Percentiles rank a stretch among this genome's conserved stretches.
Evolutionary conservation across 257 asterid species (phyloP).

Genomic region (Catharanthus roseus): DNA sequence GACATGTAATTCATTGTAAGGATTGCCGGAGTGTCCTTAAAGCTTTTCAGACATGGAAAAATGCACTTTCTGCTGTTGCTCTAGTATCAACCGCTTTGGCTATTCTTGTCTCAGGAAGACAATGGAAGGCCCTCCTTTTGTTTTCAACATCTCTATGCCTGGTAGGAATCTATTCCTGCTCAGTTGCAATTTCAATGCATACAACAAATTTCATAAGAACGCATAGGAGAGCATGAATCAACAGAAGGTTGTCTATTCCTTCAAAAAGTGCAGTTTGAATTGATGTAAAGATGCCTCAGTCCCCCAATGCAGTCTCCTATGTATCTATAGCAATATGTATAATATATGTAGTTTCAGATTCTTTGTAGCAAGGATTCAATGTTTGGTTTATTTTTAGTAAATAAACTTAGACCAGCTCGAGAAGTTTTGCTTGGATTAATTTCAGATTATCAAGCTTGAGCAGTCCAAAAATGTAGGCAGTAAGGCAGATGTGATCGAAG

Average conservation of each 20-base stretch:
- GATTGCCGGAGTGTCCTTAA: conserved; percentile 45
- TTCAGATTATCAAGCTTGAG: background rate
- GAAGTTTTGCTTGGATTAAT: background rate
- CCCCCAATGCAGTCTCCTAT: background rate
- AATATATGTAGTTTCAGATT: background rate
- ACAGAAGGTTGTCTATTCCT: background rate
- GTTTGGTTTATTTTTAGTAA: background rate
- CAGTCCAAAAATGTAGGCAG: background rate
- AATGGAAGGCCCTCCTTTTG: conserved; percentile 69
- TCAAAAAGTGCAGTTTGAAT: background rate
- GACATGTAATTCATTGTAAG: conserved; percentile 84
- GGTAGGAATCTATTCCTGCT: conserved; percentile 56
- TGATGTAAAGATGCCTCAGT: background rate
- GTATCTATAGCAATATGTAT: background rate
- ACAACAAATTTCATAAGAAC: conserved; percentile 83
- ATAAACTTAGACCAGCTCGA: background rate
- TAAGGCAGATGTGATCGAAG: too few species aligned
- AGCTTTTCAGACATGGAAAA: conserved; percentile 54
- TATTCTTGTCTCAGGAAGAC: conserved; percentile 61
- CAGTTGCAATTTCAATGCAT: conserved; percentile 57
- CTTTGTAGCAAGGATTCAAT: background rate
- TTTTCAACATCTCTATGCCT: conserved; percentile 53
- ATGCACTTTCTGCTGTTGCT: conserved; percentile 53
- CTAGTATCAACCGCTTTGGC: conserved; percentile 63
- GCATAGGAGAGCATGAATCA: conserved; percentile 65